A percentile compares a stretch with the other conserved stretches of the same genome.
Evolutionary conservation across 768 basidiomycete genomes (phyloP).

Genomic region (Amanita polypyramis): DNA sequence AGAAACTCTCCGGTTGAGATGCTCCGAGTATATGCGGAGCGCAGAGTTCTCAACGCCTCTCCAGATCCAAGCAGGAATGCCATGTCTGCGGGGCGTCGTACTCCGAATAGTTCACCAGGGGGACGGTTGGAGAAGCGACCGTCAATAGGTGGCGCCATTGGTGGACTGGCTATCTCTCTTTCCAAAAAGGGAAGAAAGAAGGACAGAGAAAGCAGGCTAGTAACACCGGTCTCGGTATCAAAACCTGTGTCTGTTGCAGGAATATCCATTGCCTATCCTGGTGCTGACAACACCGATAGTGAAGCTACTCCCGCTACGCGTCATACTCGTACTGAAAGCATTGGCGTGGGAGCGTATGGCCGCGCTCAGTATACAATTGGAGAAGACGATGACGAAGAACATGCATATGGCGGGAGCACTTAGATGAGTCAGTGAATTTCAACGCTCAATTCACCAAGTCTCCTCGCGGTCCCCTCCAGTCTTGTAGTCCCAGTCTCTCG

Average conservation of each 20-base stretch:
- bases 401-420: constrained; percentile 1
- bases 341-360: constrained; percentile 12
- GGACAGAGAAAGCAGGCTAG: not conserved
- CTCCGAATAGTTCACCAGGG: not conserved
- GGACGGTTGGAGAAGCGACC: not conserved
- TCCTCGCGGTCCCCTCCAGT: too few relatives aligned
- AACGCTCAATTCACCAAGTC: too few relatives aligned
- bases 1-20: constrained; percentile 5
- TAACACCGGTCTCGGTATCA: not conserved
- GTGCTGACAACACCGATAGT: too few relatives aligned
- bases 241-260: too few relatives aligned
- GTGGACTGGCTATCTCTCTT: constrained; percentile 6
- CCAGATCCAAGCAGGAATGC: not conserved
- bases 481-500: too few relatives aligned
- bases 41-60: constrained; percentile 8
- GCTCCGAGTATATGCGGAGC: constrained; percentile 14
- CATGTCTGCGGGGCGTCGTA: constrained; percentile 12
- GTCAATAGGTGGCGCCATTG: not conserved
- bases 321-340: not conserved
- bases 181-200: constrained; percentile 7
- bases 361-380: constrained; percentile 23
- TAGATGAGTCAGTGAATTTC: not conserved
- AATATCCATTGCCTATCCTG: too few relatives aligned
- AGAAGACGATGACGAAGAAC: constrained; percentile 19
- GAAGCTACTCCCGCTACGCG: too few relatives aligned